phyloP scores from a whole-genome alignment of 768 basidiomycete genomes.

The Trametes sanguinea region DNA sequence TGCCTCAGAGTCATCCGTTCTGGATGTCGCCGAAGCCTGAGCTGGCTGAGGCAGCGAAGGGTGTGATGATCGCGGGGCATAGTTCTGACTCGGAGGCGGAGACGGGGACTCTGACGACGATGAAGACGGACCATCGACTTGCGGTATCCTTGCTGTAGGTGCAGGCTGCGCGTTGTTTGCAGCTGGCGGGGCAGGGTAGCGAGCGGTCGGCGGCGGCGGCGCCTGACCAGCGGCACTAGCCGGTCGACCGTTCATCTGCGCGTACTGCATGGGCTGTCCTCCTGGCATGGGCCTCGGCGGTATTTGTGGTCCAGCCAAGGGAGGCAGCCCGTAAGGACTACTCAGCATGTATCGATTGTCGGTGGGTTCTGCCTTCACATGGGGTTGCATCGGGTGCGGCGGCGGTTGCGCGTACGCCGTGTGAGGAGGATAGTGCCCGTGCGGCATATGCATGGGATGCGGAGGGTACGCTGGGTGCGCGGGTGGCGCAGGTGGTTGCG shows the following conservation, averaged over 20 bases:
- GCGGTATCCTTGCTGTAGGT: slow-evolving; percentile 53
- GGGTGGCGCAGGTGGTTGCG: slow-evolving; percentile 46
- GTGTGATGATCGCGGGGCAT: slow-evolving; percentile 70
- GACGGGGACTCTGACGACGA: slow-evolving; percentile 73
- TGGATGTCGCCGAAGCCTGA: slow-evolving; percentile 39
- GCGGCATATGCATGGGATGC: slow-evolving; percentile 39
- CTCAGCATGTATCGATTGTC: slow-evolving; percentile 69
- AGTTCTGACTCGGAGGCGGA: slow-evolving; percentile 59
- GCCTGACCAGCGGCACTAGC: slow-evolving; percentile 17
- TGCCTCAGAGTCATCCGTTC: slow-evolving; percentile 67
- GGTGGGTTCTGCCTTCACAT: slow-evolving; percentile 74
- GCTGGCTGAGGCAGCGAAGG: slow-evolving; percentile 74
- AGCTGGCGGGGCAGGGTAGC: slow-evolving; percentile 20
- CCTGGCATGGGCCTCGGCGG: slow-evolving; percentile 52
- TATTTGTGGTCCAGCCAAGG: slow-evolving; percentile 66
- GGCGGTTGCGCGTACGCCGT: slow-evolving; percentile 55
- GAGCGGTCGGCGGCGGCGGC: slow-evolving; percentile 25
- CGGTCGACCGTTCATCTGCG: slow-evolving; percentile 29
- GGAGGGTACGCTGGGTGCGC: slow-evolving; percentile 44
- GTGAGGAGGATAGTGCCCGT: slow-evolving; percentile 55
- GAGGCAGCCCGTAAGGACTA: slow-evolving; percentile 55
- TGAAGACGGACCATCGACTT: slow-evolving; percentile 74
- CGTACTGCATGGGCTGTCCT: slow-evolving; percentile 60
- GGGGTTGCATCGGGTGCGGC: slow-evolving; percentile 39
- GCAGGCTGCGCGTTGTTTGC: neutral